Evolutionary conservation across 2,329 filamentous ascomycete species (phyloP), one percentile per base, ranked within the genome.

Genomic region (Colletotrichum coccodes): DNA sequence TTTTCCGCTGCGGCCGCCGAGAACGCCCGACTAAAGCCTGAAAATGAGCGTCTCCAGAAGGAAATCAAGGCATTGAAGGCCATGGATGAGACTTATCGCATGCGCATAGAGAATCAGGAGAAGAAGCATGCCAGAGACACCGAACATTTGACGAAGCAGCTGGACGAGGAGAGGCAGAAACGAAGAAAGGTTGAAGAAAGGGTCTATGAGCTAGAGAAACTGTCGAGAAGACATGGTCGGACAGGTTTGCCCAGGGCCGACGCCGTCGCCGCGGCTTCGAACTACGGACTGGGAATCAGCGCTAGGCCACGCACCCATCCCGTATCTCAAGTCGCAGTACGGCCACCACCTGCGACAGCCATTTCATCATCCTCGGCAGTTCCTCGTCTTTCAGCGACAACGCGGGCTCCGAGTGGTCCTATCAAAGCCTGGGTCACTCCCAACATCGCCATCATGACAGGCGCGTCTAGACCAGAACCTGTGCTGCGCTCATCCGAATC

Each of bases 31-130:
- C 75, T 83, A 9, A 73, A 72, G 40, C 72, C 72, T 4, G 79
- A 81, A 38, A 78, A 79, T 34, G 78, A 76, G 4, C 72, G 72
- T n/a, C 73, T 80, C 21, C 76, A 71, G 32, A 79, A 73, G 62
- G 76, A 76, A 26, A 73, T 83, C 14, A 70, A 75, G 18, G 77
- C 78, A 18, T 68, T 83, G n/a, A 77, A 81, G 60, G 79, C 76
- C n/a, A 76, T 75, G 61, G 79, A 82, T 44, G 75, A 78, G 62
- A 83, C 79, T 3, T 83, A 83, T 61, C 77, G 82, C 57, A 66
- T 73, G 11, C 77, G 81, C 1, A 67, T 84, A 14, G 72, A 78
- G 28, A 80, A 81, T 34, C 79, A 81, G 52, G 75, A 79, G 7
- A 76, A 75, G 56, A 72, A 71, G 11, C 78, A 80, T 21, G 75